Evolutionary conservation across 768 basidiomycete genomes (phyloP).

Genomic region (Lentinula guzmanii): DNA sequence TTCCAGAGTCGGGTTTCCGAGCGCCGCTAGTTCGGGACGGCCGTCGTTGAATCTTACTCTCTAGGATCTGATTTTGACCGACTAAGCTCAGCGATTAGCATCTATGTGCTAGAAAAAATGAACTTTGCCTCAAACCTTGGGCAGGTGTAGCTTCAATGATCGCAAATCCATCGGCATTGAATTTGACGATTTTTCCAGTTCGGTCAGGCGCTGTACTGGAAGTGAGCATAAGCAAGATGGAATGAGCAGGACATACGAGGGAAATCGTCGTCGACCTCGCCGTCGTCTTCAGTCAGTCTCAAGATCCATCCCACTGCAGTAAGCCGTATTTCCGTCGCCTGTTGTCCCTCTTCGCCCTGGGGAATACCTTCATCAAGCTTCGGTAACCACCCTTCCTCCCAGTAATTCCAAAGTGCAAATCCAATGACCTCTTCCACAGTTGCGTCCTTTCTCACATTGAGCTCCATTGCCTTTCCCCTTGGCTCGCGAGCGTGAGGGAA

Average conservation of each 20-base stretch:
- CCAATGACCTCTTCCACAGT: conserved; percentile 96
- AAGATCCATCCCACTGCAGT: conserved; percentile 89
- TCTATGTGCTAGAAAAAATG: not conserved
- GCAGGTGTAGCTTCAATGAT: conserved; percentile 68
- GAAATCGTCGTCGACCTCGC: conserved; percentile 98
- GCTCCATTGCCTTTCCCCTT: conserved; percentile 53
- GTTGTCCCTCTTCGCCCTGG: conserved; percentile 55
- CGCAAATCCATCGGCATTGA: conserved; percentile 87
- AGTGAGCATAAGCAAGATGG: conserved; percentile 1
- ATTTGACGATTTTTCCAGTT: conserved; percentile 77
- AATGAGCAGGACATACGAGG: conserved; percentile 61
- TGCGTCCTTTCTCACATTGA: conserved; percentile 81
- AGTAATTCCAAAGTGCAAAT: conserved; percentile 86
- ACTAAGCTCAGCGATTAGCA: conserved; percentile 15
- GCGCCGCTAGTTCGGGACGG: conserved; percentile 50
- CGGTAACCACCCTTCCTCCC: conserved; percentile 82
- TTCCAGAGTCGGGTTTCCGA: conserved; percentile 11
- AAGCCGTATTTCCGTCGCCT: conserved; percentile 42
- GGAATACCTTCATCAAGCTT: conserved; percentile 60
- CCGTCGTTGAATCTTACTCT: conserved; percentile 44
- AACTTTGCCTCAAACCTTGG: conserved; percentile 47
- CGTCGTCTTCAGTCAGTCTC: conserved; percentile 92
- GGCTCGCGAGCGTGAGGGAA: conserved; percentile 77
- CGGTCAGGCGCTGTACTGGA: conserved; percentile 79
- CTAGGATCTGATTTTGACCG: conserved; percentile 75